Base-by-base conservation (phyloP, 169 alveolate species). In the Eimeria sp. region DNA sequence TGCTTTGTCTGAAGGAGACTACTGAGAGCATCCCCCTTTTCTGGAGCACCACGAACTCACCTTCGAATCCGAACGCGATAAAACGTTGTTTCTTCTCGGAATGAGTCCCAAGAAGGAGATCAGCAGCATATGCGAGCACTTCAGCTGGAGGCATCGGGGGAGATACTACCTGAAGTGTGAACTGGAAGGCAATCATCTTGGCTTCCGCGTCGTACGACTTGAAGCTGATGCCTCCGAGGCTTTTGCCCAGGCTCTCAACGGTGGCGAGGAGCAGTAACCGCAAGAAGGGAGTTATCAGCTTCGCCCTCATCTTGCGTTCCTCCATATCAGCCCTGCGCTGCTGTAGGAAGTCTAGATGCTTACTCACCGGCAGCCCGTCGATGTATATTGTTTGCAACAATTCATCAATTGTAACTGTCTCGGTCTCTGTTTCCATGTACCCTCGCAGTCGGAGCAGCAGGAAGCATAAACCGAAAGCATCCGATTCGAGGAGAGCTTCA, bases 251-350 rank as follows among this genome's bases (percentile, higher is more conserved):
- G 49, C 40, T 57, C 18, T 83, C 91, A 5, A 83, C 75, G 10
- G 91, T 83, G 57, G 91, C 76, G 22, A 83, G 5, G 9, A 83
- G 75, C 47, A 83, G 51, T 6, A 43, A 20, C 6, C 75, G 75
- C 76, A 83, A 49, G 43, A 83, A 27, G 14, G 72, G 49, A 14
- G 30, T n/a, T 47, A 83, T 57, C 10, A 27, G 34, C 27, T 83
- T 83, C 34, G 34, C 91, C 57, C 91, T 83, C 25, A 54, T 4
- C 91, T 83, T 83, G 40, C 91, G 72, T 20, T 83, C 91, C 22
- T 83, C 91, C 34, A 34, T 27, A 43, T 57, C 75, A 5, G 91
- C 91, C 30, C 57, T 11, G 27, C 91, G 61, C 14, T 83, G 76
- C 18, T 83, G 91, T 57, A 83, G 57, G 91, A 83, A 83, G 13